These are phyloP conservation scores for Russula brevipes DNA, from an alignment of 768 basidiomycete species.

Conservation along the genomic window DNA sequence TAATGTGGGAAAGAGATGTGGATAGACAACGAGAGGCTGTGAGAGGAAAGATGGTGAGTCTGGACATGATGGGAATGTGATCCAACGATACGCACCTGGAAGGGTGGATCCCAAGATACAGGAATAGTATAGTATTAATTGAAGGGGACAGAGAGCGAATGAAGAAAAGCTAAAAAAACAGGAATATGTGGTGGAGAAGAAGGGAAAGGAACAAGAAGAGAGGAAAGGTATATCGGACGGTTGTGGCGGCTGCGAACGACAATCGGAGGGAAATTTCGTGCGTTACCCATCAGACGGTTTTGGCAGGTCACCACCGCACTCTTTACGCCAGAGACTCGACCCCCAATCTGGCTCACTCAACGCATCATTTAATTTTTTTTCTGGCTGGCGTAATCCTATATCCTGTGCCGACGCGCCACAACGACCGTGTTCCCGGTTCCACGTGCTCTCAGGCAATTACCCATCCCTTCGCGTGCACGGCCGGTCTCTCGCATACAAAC, in stretches of 20 bases:
- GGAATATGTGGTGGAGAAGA: background rate
- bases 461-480: no score
- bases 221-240: background rate
- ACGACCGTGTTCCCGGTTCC: background rate
- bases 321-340: background rate
- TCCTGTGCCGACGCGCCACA: background rate
- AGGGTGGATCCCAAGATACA: background rate
- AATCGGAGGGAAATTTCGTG: conserved; percentile 4
- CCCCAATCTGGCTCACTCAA: background rate
- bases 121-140: conserved; percentile 4
- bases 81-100: background rate
- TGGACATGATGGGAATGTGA: background rate
- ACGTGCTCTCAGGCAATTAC: no score
- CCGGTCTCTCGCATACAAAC: no score
- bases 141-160: background rate
- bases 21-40: conserved; percentile 1
- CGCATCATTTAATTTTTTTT: background rate
- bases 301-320: background rate
- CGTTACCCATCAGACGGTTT: background rate
- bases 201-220: conserved; percentile 6
- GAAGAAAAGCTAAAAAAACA: background rate
- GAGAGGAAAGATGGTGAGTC: background rate
- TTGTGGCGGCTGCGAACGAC: background rate
- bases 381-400: background rate
- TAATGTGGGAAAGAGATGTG: conserved; percentile 4